Percentiles rank a stretch among this genome's conserved stretches.
These are phyloP conservation scores for Penicillium crystallinum DNA, from an alignment of 495 filamentous ascomycete species.

Conservation along the genomic window DNA sequence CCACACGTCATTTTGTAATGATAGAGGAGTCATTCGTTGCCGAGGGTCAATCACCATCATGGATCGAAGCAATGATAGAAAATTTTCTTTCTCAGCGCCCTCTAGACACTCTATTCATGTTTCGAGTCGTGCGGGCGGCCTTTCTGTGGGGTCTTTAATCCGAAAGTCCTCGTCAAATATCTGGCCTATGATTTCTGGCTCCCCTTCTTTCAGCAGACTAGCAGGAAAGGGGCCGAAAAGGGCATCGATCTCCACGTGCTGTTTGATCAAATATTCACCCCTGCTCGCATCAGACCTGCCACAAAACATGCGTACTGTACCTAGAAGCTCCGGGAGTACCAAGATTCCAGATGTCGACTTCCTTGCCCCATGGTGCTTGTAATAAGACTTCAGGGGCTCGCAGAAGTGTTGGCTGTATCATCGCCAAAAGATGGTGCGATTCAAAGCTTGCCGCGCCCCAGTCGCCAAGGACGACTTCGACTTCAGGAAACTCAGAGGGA, in stretches of 20 bases:
- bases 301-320: background rate
- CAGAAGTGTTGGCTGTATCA: background rate
- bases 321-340: background rate
- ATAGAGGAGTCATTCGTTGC: no score
- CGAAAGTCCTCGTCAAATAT: background rate
- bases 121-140: no score
- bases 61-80: no score
- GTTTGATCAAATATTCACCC: background rate
- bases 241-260: background rate
- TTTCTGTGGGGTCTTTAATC: no score
- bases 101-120: no score
- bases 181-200: background rate
- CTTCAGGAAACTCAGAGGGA: background rate
- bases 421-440: background rate
- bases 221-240: background rate
- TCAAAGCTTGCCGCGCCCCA: background rate
- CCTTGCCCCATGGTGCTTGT: background rate
- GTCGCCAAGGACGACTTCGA: background rate
- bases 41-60: no score
- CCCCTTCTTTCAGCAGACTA: background rate
- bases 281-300: background rate
- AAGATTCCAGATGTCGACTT: background rate
- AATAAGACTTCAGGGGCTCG: background rate
- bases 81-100: no score
- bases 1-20: no score